Conservation (phyloP, 345 rosid genomes). For the Brassica cretica region DNA sequence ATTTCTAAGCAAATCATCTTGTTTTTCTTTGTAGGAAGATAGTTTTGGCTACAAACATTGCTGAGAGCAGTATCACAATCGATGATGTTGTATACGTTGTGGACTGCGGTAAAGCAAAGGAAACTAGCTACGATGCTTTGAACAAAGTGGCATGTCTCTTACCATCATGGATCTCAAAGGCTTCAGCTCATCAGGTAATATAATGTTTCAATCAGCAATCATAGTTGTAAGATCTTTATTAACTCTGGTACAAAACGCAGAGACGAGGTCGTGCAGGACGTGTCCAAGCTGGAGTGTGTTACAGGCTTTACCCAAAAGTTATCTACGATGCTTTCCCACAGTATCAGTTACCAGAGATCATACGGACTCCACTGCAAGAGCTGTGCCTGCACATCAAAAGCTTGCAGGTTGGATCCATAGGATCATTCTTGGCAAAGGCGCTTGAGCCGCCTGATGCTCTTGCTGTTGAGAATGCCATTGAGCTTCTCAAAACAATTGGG, state of each 20-base stretch:
- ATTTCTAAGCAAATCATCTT: not conserved
- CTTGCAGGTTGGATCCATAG: constrained; percentile 86
- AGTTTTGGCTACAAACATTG: constrained; percentile 91
- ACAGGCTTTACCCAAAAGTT: constrained; percentile 83
- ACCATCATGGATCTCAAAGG: constrained; percentile 97
- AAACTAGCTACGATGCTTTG: constrained; percentile 96
- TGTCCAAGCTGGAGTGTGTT: constrained; percentile 95
- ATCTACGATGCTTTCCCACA: constrained; percentile 74
- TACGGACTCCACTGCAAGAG: constrained; percentile 92
- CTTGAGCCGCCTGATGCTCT: constrained; percentile 96
- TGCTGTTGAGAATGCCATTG: constrained; percentile 93
- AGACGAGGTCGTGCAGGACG: constrained; percentile 99
- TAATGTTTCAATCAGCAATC: constrained; percentile 9
- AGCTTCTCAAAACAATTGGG: constrained; percentile 89
- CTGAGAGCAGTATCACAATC: constrained; percentile 96
- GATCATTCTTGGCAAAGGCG: constrained; percentile 88
- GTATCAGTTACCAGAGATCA: constrained; percentile 91
- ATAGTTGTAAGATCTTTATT: constrained; percentile 1
- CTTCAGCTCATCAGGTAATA: constrained; percentile 88
- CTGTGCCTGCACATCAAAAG: constrained; percentile 88
- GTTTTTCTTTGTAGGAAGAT: constrained; percentile 65
- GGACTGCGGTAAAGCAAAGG: constrained; percentile 97
- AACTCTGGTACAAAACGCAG: constrained; percentile 43
- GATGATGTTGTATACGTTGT: constrained; percentile 97
- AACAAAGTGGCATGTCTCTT: constrained; percentile 93